These are phyloP conservation scores for Spencermartinsiella ligniputridi DNA, from an alignment of 1,139 yeast genomes.

Conservation along the genomic window DNA sequence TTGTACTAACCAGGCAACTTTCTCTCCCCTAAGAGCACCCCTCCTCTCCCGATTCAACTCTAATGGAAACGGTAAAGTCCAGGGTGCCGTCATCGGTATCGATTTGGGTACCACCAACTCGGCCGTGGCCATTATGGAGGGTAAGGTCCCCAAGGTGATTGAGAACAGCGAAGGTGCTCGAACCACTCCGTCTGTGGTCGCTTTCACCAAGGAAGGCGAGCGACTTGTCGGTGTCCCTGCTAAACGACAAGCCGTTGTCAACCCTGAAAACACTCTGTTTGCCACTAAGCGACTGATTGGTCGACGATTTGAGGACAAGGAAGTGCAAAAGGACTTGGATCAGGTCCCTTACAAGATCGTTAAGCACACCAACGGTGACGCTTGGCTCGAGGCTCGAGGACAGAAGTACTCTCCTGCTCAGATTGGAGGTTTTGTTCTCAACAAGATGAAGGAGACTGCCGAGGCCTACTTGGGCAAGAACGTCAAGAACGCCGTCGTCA, in stretches of 20 bases:
- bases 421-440: constrained; percentile 98
- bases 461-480: constrained; percentile 92
- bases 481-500: constrained; percentile 92
- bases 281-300: constrained; percentile 99
- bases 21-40: constrained; percentile 10
- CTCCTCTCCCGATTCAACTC: constrained; percentile 34
- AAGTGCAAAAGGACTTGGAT: constrained; percentile 94
- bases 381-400: constrained; percentile 98
- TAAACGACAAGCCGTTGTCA: constrained; percentile 97
- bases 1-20: not conserved
- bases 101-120: constrained; percentile 99
- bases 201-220: constrained; percentile 95
- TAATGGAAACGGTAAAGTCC: constrained; percentile 35
- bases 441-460: constrained; percentile 98
- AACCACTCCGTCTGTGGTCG: constrained; percentile 98
- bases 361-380: constrained; percentile 95
- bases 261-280: constrained; percentile 95
- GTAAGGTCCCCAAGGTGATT: constrained; percentile 91
- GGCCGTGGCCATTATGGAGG: constrained; percentile 98
- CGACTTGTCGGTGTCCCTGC: constrained; percentile 98
- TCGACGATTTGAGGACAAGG: constrained; percentile 92
- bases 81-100: constrained; percentile 85
- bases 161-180: constrained; percentile 99
- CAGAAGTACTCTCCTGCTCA: constrained; percentile 84
- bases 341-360: constrained; percentile 97